phyloP scores from a whole-genome alignment of 192 early-diverging fungal species.

The Kappamyces sp. region DNA sequence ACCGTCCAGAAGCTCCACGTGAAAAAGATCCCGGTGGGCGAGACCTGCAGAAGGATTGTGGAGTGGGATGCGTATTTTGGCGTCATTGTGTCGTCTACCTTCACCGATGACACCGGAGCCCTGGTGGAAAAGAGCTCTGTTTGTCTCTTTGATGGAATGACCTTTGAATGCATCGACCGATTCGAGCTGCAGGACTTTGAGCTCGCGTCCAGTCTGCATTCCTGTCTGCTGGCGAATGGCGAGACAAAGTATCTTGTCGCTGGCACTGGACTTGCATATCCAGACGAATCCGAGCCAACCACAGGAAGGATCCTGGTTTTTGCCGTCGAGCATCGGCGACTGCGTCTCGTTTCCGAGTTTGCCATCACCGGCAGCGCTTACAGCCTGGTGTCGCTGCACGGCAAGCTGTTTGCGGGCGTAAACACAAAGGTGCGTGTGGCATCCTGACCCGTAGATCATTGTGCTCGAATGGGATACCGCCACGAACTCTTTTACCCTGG shows the following conservation, averaged over 20 bases:
- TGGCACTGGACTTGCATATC: conserved; percentile 63
- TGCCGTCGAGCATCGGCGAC: conserved; percentile 35
- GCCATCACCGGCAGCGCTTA: conserved; percentile 64
- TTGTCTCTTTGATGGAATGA: conserved; percentile 63
- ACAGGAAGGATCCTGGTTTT: conserved; percentile 70
- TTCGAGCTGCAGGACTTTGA: conserved; percentile 34
- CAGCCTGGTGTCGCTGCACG: conserved; percentile 48
- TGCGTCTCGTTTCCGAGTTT: conserved; percentile 44
- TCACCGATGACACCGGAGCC: conserved; percentile 20
- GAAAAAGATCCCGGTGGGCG: conserved; percentile 55
- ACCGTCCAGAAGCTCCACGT: conserved; percentile 81
- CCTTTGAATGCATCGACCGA: conserved; percentile 52
- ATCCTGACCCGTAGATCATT: neutral
- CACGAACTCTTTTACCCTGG: neutral
- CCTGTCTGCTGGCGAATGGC: neutral
- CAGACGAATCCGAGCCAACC: conserved; percentile 55
- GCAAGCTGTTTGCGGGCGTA: conserved; percentile 61
- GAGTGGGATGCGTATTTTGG: conserved; percentile 47
- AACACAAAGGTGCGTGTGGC: conserved; percentile 41
- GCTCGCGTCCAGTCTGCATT: conserved; percentile 21
- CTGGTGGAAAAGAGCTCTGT: conserved; percentile 46
- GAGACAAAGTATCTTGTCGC: conserved; percentile 52
- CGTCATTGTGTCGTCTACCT: conserved; percentile 25
- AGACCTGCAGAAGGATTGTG: conserved; percentile 65
- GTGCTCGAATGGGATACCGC: conserved; percentile 5